Evolutionary conservation across 164 flowering plant genomes (phyloP).

Genomic region (Kalanchoe fedtschenkoi): DNA sequence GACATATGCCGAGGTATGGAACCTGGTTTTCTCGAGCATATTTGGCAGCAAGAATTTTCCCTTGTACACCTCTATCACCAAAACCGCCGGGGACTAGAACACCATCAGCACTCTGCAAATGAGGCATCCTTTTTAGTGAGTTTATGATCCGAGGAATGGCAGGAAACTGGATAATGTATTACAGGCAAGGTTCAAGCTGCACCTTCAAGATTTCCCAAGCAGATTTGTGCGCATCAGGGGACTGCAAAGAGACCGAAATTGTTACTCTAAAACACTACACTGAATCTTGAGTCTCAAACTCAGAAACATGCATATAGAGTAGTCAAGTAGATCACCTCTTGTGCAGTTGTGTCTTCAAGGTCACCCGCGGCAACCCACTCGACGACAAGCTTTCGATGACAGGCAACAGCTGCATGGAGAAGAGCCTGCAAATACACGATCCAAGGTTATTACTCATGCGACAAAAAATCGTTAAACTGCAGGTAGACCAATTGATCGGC

Average conservation of each 20-base stretch:
- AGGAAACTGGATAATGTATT: not conserved
- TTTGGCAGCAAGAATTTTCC: conserved; percentile 89
- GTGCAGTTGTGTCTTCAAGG: conserved; percentile 60
- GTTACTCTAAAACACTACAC: not conserved
- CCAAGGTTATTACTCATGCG: not conserved
- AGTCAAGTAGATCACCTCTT: conserved; percentile 32
- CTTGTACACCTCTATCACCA: conserved; percentile 97
- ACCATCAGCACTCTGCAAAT: conserved; percentile 72
- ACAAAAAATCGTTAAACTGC: not conserved
- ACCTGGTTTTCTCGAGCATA: conserved; percentile 78
- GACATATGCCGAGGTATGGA: conserved; percentile 87
- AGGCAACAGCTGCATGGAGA: conserved; percentile 80
- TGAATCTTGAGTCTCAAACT: not conserved
- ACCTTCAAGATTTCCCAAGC: conserved; percentile 83
- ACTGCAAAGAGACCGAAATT: conserved; percentile 30
- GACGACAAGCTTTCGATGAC: conserved; percentile 49
- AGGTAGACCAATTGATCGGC: not conserved
- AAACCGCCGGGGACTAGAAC: conserved; percentile 97
- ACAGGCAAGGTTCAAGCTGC: not conserved
- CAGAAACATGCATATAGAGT: not conserved
- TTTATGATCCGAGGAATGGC: not conserved
- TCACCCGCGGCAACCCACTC: conserved; percentile 82
- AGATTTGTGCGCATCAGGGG: conserved; percentile 45
- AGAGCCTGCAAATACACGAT: conserved; percentile 53
- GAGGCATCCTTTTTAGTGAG: conserved; percentile 8